Conservation (phyloP, 768 basidiomycete species). For the Kwoniella heveanensis region DNA sequence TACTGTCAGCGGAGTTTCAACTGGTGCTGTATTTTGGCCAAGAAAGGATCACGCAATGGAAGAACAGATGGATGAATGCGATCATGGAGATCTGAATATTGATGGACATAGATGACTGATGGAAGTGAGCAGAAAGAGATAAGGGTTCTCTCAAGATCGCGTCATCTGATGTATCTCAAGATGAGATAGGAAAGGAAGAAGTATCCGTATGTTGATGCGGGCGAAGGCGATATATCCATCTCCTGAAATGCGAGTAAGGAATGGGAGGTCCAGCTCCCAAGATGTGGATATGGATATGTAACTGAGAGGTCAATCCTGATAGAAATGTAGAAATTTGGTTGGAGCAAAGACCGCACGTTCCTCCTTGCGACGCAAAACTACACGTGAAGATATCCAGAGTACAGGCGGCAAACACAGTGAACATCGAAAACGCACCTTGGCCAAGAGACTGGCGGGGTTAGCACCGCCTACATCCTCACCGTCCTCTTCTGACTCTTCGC, state of each 20-base stretch:
- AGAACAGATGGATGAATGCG: background rate
- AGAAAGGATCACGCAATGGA: background rate
- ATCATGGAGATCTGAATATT: too few relatives aligned
- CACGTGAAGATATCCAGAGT: too few relatives aligned
- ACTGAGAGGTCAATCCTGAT: too few relatives aligned
- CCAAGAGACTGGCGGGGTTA: slow-evolving; percentile 54
- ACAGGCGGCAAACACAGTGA: too few relatives aligned
- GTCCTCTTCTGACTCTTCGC: slow-evolving; percentile 81
- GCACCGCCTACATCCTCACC: slow-evolving; percentile 64
- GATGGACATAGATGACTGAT: too few relatives aligned
- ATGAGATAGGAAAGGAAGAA: background rate
- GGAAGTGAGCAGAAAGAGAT: background rate
- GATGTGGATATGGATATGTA: too few relatives aligned
- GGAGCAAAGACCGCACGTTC: slow-evolving; percentile 5
- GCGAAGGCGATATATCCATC: background rate
- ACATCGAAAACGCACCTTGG: slow-evolving; percentile 56
- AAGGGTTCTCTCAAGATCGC: background rate
- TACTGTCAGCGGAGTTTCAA: background rate
- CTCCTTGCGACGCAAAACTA: background rate
- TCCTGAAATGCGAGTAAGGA: background rate
- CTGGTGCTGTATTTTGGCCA: background rate
- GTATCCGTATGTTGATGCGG: background rate
- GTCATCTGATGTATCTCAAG: background rate
- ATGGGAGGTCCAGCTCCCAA: too few relatives aligned
- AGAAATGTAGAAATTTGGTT: background rate